phyloP scores from a whole-genome alignment of 495 filamentous ascomycete genomes.

The Aspergillus sclerotiicarbonarius region DNA sequence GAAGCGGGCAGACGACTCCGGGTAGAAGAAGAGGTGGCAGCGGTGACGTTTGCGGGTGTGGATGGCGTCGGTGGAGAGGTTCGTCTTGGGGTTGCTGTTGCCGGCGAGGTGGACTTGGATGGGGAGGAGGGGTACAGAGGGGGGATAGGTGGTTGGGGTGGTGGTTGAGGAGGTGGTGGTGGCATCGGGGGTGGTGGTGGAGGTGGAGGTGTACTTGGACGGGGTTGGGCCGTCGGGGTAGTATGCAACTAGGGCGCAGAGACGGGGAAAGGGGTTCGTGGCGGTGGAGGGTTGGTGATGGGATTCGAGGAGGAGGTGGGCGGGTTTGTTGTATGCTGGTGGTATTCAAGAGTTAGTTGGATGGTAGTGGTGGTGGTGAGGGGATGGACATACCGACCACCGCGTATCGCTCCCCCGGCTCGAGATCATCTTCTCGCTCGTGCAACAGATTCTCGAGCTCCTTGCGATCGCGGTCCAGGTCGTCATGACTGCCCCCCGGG shows the following conservation, averaged over 20 bases:
- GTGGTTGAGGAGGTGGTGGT: slow-evolving; percentile 20
- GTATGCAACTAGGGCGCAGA: slow-evolving; percentile 56
- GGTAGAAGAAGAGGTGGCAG: slow-evolving; percentile 47
- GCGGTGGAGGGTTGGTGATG: slow-evolving; percentile 42
- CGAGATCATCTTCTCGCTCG: slow-evolving; percentile 44
- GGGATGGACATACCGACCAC: slow-evolving; percentile 39
- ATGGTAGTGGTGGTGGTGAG: neutral
- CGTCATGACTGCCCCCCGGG: slow-evolving; percentile 34
- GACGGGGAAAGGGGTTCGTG: slow-evolving; percentile 40
- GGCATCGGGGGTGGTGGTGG: neutral
- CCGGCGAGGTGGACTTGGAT: slow-evolving; percentile 51
- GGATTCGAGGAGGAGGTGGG: slow-evolving; percentile 53
- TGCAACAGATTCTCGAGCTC: slow-evolving; percentile 44
- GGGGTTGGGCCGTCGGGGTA: slow-evolving; percentile 44
- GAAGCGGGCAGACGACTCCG: slow-evolving; percentile 41
- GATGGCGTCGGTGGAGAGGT: slow-evolving; percentile 22
- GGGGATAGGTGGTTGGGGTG: slow-evolving; percentile 27
- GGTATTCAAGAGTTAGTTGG: neutral
- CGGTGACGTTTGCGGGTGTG: slow-evolving; percentile 42
- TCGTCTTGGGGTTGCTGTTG: slow-evolving; percentile 29
- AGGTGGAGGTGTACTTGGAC: slow-evolving; percentile 8
- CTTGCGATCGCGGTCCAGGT: slow-evolving; percentile 34
- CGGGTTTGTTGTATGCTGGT: slow-evolving; percentile 56
- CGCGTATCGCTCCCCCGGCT: slow-evolving; percentile 45
- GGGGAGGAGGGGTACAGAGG: slow-evolving; percentile 50